Evolutionary conservation across 1,139 yeast genomes (phyloP), one percentile per base, ranked within the genome.

Genomic region (Diutina rugosa): DNA sequence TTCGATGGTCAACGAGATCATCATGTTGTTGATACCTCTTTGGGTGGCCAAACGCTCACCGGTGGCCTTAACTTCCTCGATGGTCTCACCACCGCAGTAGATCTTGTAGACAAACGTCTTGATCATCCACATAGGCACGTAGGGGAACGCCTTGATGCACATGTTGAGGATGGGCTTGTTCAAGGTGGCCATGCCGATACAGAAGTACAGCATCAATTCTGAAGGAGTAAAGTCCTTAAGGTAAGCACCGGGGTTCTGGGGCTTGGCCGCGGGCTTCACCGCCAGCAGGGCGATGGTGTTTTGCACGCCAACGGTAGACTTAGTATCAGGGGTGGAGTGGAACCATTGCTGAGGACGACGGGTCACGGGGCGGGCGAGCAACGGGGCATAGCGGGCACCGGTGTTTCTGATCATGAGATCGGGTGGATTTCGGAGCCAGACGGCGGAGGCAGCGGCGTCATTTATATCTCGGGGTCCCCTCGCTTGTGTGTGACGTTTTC

Each of bases 1-100:
- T 71, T 93, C 99, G 57, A 90, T 90, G 21, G 97, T 90, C 69
- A 90, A 82, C 3, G 95, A 85, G 48, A 91, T 77, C 96, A 93
- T 90, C 95, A 90, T 89, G 73, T 91, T 91, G 63, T 88, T 82
- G 66, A 90, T 87, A 14, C 96, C 96, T 60, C 96, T 78, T 58
- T 78, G 69, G 58, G 81, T 75, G 5, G 53, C 41, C 61, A 93
- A 76, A 59, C 82, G 74, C 56, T 76, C 73, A 57, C 96, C 96
- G 5, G 96, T 86, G 56, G 74, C 69, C 58, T 80, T 76, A 28
- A 90, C 95, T 61, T 90, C 87, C 10, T 70, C 71, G 58, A 85
- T 77, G 56, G 81, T 82, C 64, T 88, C 95, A 56, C 99, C 99
- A 46, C 98, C 98, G 67, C 96, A 87, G 72, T 90, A 91, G 60